Base-by-base conservation (phyloP, 176 grass and related monocot species). In the Dactylis glomerata region DNA sequence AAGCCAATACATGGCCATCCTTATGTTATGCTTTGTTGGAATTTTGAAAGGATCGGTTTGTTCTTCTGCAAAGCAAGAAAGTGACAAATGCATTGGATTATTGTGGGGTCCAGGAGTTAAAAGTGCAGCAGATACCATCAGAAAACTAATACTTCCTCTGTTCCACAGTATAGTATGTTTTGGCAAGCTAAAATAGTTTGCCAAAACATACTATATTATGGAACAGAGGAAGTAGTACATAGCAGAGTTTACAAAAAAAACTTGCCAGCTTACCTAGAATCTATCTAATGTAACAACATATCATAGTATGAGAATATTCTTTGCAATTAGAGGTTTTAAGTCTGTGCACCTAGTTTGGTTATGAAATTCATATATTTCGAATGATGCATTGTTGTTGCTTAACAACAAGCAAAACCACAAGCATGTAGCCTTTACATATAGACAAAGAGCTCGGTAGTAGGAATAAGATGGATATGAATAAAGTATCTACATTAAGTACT, bases 1-100 rank as follows among this genome's bases (percentile, higher is more conserved):
- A 79, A 99, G 93, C 96, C 96, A 99, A 83, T 84, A 92, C 87
- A 99, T 91, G 36, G 96, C 96, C 96, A 96, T 99, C 84, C 86
- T 94, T 79, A 99, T 89, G 85, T 99, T 99, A 11, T 86, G 44
- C 69, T 96, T 99, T 26, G 93, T 99, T 37, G 96, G 96, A 68
- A 94, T 86, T 82, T 91, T 99, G 61, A 84, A 91, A 54, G 93
- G 96, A 82, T 99, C 96, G 0, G 69, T 90, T 88, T 96, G 91
- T 96, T 99, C 96, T 86, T 99, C 96, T 96, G 96, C 80, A 88
- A 70, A 65, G 42, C 62, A 94, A 87, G 10, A 44, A 82, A 54
- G 49, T 41, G 78, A 63, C 30, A 75, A 86, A 55, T 62, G 34
- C 34, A 54, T 76, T 44, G 9, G 12, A 70, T 84, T 46, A 78